phyloP scores from a whole-genome alignment of 208 protist genomes.

The Trypanosoma scelopori region DNA sequence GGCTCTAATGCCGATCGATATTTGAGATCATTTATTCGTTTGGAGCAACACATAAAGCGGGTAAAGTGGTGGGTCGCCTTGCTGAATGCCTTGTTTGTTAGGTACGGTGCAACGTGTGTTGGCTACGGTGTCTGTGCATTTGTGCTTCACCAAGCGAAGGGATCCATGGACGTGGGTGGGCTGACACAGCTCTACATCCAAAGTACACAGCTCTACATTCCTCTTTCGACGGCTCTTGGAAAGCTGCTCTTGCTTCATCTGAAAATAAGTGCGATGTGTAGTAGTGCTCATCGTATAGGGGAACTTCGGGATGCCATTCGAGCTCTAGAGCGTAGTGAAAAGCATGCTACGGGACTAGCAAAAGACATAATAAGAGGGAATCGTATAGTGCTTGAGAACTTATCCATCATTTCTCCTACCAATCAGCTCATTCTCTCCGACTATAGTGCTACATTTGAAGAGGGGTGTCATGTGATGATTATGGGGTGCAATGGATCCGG shows the following conservation, averaged over 20 bases:
- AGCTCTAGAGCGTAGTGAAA: conserved; percentile 30
- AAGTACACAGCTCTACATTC: conserved; percentile 77
- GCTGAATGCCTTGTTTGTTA: conserved; percentile 66
- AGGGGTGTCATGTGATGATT: conserved; percentile 67
- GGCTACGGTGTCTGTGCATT: conserved; percentile 76
- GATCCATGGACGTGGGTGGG: conserved; percentile 29
- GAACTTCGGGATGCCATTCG: conserved; percentile 75
- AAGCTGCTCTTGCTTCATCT: conserved; percentile 78
- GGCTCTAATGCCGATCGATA: conserved; percentile 65
- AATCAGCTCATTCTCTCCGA: conserved; percentile 46
- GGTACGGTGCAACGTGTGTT: conserved; percentile 72
- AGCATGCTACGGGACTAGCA: conserved; percentile 19
- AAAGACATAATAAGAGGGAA: conserved; percentile 19
- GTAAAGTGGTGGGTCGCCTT: conserved; percentile 67
- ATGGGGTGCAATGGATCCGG: conserved; percentile 90
- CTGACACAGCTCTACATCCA: conserved; percentile 71
- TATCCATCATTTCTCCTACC: conserved; percentile 56
- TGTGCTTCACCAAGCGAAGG: conserved; percentile 40
- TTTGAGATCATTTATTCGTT: conserved; percentile 55
- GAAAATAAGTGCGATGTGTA: conserved; percentile 67
- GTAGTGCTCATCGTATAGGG: conserved; percentile 76
- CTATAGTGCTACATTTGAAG: conserved; percentile 57
- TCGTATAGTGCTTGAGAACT: conserved; percentile 52
- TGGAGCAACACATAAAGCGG: conserved; percentile 72
- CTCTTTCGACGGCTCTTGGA: conserved; percentile 67